Conservation (phyloP, 2,329 filamentous ascomycete species). For the Emmonsiellopsis sp. region DNA sequence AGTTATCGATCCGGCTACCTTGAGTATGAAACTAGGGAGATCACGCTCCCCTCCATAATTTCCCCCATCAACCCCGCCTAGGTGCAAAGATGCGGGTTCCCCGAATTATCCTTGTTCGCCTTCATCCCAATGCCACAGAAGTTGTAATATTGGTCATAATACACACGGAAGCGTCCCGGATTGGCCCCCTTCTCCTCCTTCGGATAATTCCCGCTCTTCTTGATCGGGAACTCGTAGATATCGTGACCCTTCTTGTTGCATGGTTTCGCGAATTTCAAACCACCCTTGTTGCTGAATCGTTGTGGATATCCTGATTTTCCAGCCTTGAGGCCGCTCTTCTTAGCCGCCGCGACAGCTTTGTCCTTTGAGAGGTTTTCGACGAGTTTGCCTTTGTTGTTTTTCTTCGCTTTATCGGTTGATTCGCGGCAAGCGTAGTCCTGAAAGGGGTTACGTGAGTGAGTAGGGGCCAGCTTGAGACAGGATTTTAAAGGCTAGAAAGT, state of each 20-base stretch:
- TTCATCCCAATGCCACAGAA: constrained; percentile 7
- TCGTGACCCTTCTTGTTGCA: constrained; percentile 7
- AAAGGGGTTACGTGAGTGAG: no score
- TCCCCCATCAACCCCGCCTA: not conserved
- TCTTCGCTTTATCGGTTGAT: constrained; percentile 3
- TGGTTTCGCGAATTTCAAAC: constrained; percentile 6
- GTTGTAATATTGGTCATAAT: constrained; percentile 7
- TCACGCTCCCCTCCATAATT: not conserved
- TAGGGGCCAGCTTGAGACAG: not conserved
- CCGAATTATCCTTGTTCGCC: constrained; percentile 7
- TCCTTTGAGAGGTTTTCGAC: constrained; percentile 2
- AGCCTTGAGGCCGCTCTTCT: not conserved
- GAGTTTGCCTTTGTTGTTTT: constrained; percentile 6
- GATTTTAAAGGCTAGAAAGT: not conserved
- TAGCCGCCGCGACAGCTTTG: constrained; percentile 1
- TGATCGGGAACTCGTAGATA: constrained; percentile 7
- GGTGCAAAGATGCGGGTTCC: constrained; percentile 6
- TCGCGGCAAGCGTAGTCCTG: constrained; percentile 5
- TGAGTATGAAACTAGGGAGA: no score
- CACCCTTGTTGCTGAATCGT: constrained; percentile 5
- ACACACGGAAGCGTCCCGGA: constrained; percentile 6
- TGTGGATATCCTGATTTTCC: constrained; percentile 4
- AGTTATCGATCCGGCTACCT: no score
- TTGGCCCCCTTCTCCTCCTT: constrained; percentile 7
- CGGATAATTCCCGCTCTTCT: constrained; percentile 3